Base-by-base conservation (phyloP, 2,329 filamentous ascomycete species). In the Colletotrichum horii region DNA sequence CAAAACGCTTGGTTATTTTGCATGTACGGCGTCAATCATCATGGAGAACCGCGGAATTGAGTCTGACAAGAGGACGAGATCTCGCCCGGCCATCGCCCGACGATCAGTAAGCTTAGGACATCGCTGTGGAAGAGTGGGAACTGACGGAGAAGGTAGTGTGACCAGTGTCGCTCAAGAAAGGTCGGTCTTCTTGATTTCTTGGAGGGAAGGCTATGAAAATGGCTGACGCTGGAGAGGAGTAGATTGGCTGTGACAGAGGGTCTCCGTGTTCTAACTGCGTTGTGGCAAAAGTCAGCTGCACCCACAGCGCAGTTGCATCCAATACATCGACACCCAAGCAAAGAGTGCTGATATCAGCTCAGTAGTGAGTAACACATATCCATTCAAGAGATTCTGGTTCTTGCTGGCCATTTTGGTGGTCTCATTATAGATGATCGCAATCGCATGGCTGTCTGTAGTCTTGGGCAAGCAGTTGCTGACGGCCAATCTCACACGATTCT, bases 181-280 rank as follows among this genome's bases (percentile, higher is more conserved):
- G 66, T 36, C 8, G 9, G 26, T n/a, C 26, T 61, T 32, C 8
- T 26, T 4, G 52, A 16, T 16, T 3, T 34, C 19, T 61, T 30
- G 28, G n/a, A 11, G n/a, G 22, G 19, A 61, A 58, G 1, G 19
- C 16, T 61, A 6, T 52, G 2, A 22, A 9, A 32, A 14, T 32
- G 15, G 11, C 65, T 70, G 19, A 74, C 52, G 38, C 6, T 32
- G 30, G 55, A 16, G 6, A 14, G 19, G 62, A n/a, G 7, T 28
- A 82, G 81, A 78, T 83, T 16, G 80, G 80, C 15, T 83, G 82
- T 36, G 81, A 83, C 58, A 80, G 82, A 76, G 78, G 69, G 11
- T 80, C 80, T 30, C 82, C 82, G 7, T 83, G 82, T 71, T 80
- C 83, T 4, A 85, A 84, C 66, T 86, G 84, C 68, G 30, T 79